Base-by-base conservation (phyloP, 1,284 basidiomycete genomes). In the Rhodotorula sp. region DNA sequence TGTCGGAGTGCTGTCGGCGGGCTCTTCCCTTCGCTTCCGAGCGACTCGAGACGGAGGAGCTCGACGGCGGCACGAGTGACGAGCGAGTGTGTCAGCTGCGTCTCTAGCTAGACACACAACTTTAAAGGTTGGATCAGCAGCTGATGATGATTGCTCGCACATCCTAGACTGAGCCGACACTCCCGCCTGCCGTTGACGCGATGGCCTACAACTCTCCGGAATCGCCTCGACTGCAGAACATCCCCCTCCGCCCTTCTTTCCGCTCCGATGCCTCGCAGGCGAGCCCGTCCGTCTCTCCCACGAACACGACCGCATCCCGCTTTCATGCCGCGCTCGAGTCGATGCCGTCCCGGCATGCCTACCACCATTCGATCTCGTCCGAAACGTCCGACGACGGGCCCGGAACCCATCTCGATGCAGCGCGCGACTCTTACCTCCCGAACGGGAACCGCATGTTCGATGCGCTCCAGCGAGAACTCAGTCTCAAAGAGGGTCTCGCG, bases 291-390 rank as follows among this genome's bases (percentile, higher is more conserved):
- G 43, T 52, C 34, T 31, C 64, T 18, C 26, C 69, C 8, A 34
- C n/a, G 15, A 49, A 31, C 2, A 47, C 69, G 31, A 54, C 51
- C 2, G 67, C 61, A 6, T 51, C 67, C 4, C 65, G 70, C 39
- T 76, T 76, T 49, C 64, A 74, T 26, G 63, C 71, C 12, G 39
- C 69, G 20, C 56, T 64, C 18, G 69, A 71, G 6, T 64, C 73
- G 18, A 49, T 21, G 29, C n/a, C 34, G 20, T 47, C 46, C n/a
- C 51, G 46, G 2, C 75, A 68, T 5, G 62, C 63, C 12, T 58
- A 61, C 63, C 58, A 67, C 16, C 21, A 62, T 3, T 69, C 69
- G 21, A 51, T 65, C 31, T 72, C 70, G 29, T 70, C 72, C 39
- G 68, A 65, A 43, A 23, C 48, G 49, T 64, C 64, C 7, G 58